These are phyloP conservation scores for Fusarium equiseti DNA, from an alignment of 2,329 filamentous ascomycete genomes.

Conservation along the genomic window DNA sequence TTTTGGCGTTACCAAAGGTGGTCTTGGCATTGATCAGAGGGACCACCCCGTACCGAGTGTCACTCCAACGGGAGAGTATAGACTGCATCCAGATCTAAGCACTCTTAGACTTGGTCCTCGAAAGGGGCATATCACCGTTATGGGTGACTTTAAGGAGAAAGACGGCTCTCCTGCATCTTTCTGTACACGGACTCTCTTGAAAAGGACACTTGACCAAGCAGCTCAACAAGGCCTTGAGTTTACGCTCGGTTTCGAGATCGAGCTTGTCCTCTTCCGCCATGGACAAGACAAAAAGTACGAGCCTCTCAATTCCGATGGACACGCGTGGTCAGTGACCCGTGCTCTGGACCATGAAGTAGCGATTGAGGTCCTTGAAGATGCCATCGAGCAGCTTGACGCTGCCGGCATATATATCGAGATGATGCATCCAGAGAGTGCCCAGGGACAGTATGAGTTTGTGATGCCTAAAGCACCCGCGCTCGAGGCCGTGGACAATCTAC, in stretches of 20 bases:
- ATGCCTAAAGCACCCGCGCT: slow-evolving; percentile 73
- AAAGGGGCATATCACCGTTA: slow-evolving; percentile 72
- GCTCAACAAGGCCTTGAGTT: slow-evolving; percentile 67
- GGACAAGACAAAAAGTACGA: slow-evolving; percentile 51
- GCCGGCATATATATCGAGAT: slow-evolving; percentile 77
- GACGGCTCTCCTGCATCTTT: slow-evolving; percentile 62
- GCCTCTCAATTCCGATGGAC: slow-evolving; percentile 68
- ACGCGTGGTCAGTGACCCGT: slow-evolving; percentile 78
- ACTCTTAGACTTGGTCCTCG: slow-evolving; percentile 71
- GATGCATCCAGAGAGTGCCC: slow-evolving; percentile 79
- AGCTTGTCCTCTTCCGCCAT: slow-evolving; percentile 77
- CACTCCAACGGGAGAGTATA: slow-evolving; percentile 73
- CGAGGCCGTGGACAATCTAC: slow-evolving; percentile 76
- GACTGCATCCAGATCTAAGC: slow-evolving; percentile 73
- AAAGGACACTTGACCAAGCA: slow-evolving; percentile 65
- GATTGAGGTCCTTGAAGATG: slow-evolving; percentile 72
- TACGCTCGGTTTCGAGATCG: slow-evolving; percentile 83
- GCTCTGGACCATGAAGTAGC: slow-evolving; percentile 70
- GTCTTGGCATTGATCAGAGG: slow-evolving; percentile 75
- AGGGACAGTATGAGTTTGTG: slow-evolving; percentile 83
- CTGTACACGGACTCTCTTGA: slow-evolving; percentile 76
- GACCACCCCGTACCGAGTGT: slow-evolving; percentile 68
- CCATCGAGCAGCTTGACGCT: slow-evolving; percentile 69
- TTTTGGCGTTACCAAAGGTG: slow-evolving; percentile 73
- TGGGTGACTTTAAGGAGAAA: slow-evolving; percentile 73